A percentile compares a stretch with the other conserved stretches of the same genome.
Conservation (phyloP, 2,329 filamentous ascomycete species). For the Coniochaeta sp. region DNA sequence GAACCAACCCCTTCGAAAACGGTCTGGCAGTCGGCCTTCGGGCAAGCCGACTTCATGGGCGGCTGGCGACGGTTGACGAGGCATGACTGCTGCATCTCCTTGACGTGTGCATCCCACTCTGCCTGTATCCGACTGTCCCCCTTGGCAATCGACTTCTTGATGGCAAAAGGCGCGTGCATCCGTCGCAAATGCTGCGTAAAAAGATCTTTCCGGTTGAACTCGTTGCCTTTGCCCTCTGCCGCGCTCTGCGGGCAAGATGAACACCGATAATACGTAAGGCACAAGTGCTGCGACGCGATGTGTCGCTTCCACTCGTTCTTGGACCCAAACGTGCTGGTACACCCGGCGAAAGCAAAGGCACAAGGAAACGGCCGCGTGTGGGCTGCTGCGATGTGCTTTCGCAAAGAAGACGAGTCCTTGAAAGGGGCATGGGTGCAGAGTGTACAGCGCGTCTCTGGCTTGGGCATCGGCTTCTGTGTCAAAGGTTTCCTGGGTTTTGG, state of each 20-base stretch:
- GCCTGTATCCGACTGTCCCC: slow-evolving; percentile 50
- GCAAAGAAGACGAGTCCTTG: slow-evolving; percentile 57
- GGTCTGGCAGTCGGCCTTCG: slow-evolving; percentile 61
- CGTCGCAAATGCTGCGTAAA: slow-evolving; percentile 91
- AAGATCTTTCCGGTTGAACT: slow-evolving; percentile 92
- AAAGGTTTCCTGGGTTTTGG: not conserved
- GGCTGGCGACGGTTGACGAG: slow-evolving; percentile 60
- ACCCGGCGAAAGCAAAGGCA: slow-evolving; percentile 78
- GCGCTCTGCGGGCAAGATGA: slow-evolving; percentile 49
- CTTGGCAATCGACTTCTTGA: slow-evolving; percentile 49
- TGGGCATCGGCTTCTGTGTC: slow-evolving; percentile 31
- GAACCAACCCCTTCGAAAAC: slow-evolving; percentile 64
- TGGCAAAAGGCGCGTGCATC: slow-evolving; percentile 75
- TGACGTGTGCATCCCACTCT: slow-evolving; percentile 59
- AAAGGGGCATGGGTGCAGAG: slow-evolving; percentile 58
- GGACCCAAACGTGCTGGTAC: slow-evolving; percentile 73
- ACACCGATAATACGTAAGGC: slow-evolving; percentile 56
- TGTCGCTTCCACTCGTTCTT: slow-evolving; percentile 99
- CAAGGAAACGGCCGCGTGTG: slow-evolving; percentile 75
- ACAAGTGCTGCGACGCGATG: slow-evolving; percentile 82
- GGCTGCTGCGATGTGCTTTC: slow-evolving; percentile 60
- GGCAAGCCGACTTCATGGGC: slow-evolving; percentile 65
- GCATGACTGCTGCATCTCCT: slow-evolving; percentile 67
- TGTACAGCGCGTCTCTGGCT: slow-evolving; percentile 54
- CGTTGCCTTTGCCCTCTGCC: slow-evolving; percentile 50